Evolutionary conservation across 176 grass and related monocot species (phyloP), one percentile per base, ranked within the genome.

Genomic region (Calamus simplicifolius): DNA sequence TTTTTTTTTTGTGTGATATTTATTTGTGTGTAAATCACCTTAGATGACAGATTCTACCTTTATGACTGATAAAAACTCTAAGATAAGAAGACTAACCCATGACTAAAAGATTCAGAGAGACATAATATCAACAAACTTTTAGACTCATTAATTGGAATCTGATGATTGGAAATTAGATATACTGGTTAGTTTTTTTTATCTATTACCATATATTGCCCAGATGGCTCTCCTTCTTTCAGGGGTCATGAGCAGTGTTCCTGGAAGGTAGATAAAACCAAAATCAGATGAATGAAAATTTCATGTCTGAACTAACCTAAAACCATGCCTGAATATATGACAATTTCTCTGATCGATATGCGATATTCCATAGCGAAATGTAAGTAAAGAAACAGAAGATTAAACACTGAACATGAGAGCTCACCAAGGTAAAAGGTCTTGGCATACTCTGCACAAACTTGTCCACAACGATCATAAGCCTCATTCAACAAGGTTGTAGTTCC

Each of bases 351-450:
- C 35, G 8, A 13, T 10, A 43, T 43, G 12, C 35, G 8, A 13
- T 10, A 43, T 43, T 43, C 35, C 8, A 10, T 2, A 43, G 35
- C 2, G 8, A 43, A 43, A 13, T 13, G 8, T 43, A 43, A 13
- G 35, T 13, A 43, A 43, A 10, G 1, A 43, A 43, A 10, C 13
- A 43, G 35, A 12, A 43, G 35, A 43, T 43, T 3, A 8, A 48
- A 17, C 23, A 19, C 16, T 43, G 12, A 1, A 28, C 12, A 6
- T 18, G 27, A 58, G 21, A 57, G 16, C 69, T 79, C 52, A 95
- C 90, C 90, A 10, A 91, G 30, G 80, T 97, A 97, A 82, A 91
- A 97, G 4, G 92, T 97, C 80, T 97, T 97, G 29, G 87, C 92
- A 52, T 91, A 97, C 68, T 97, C 92, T 78, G 73, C 85, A 50